These are phyloP conservation scores for Stromatinia cepivora DNA, from an alignment of 2,329 filamentous ascomycete species.

Conservation along the genomic window DNA sequence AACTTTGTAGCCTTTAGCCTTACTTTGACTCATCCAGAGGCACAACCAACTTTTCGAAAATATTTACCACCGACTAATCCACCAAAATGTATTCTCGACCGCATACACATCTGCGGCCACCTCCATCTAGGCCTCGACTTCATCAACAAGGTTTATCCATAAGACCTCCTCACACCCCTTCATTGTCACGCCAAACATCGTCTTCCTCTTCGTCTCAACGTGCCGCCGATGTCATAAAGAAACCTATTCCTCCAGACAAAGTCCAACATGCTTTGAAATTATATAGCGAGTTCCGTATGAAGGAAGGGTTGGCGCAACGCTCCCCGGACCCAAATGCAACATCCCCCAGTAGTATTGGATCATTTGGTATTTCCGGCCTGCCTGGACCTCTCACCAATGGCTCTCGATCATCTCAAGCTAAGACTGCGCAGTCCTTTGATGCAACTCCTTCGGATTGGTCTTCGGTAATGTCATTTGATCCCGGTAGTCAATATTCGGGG, in stretches of 20 bases:
- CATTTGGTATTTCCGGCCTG: conserved; percentile 25
- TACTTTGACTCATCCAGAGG: neutral
- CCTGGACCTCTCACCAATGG: conserved; percentile 28
- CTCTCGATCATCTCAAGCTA: conserved; percentile 32
- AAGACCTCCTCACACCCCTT: neutral
- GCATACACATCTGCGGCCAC: neutral
- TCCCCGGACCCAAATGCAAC: conserved; percentile 26
- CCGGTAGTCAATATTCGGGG: conserved; percentile 29
- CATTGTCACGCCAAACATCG: conserved; percentile 25
- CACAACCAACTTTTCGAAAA: neutral
- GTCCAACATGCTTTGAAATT: conserved; percentile 31
- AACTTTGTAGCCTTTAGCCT: conserved; percentile 10
- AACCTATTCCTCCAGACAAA: conserved; percentile 34
- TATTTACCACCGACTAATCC: neutral
- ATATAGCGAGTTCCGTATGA: conserved; percentile 30
- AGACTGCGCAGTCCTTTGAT: conserved; percentile 27
- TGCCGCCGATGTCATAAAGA: neutral
- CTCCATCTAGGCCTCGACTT: neutral
- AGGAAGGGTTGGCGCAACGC: conserved; percentile 31
- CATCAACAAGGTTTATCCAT: neutral
- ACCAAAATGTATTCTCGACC: conserved; percentile 2
- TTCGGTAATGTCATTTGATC: conserved; percentile 37
- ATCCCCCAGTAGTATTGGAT: conserved; percentile 22
- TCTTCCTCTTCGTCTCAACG: conserved; percentile 15
- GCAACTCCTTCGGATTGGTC: conserved; percentile 32